Conservation (phyloP, 768 basidiomycete genomes). For the Termitomyces sp. region DNA sequence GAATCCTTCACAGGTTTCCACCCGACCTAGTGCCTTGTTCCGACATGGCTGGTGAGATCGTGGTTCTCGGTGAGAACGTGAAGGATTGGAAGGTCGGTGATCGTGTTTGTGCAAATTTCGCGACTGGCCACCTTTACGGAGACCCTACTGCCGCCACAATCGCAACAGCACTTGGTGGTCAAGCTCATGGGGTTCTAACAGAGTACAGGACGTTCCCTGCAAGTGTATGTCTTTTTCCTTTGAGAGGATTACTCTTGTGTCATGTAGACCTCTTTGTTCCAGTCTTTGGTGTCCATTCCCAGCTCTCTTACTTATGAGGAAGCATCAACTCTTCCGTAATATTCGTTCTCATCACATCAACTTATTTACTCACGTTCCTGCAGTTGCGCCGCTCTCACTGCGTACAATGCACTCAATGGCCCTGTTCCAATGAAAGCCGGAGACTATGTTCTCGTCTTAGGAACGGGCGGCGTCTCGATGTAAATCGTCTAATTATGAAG, state of each 20-base stretch:
- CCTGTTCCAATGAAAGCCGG: constrained; percentile 52
- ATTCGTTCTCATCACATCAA: not conserved
- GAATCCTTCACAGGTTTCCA: constrained; percentile 2
- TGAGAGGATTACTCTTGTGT: not conserved
- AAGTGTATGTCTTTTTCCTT: constrained; percentile 23
- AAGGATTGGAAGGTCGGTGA: constrained; percentile 51
- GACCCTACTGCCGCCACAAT: constrained; percentile 32
- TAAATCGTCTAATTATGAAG: constrained; percentile 17
- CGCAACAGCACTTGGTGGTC: constrained; percentile 40
- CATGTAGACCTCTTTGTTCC: not conserved
- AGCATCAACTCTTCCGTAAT: constrained; percentile 60
- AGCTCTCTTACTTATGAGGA: constrained; percentile 59
- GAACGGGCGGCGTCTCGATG: constrained; percentile 57
- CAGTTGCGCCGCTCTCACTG: constrained; percentile 60
- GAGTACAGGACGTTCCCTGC: constrained; percentile 51
- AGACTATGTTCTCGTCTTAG: constrained; percentile 54
- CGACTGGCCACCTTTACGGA: constrained; percentile 45
- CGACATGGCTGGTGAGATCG: constrained; percentile 57
- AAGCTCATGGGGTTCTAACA: constrained; percentile 48
- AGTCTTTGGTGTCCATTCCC: constrained; percentile 52
- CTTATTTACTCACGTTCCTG: not conserved
- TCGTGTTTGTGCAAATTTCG: constrained; percentile 53
- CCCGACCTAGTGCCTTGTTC: constrained; percentile 35
- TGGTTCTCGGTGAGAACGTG: constrained; percentile 41
- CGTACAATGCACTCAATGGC: constrained; percentile 57